Evolutionary conservation across 2,329 filamentous ascomycete genomes (phyloP), one percentile per base, ranked within the genome.

Genomic region (Tolypocladium paradoxum): DNA sequence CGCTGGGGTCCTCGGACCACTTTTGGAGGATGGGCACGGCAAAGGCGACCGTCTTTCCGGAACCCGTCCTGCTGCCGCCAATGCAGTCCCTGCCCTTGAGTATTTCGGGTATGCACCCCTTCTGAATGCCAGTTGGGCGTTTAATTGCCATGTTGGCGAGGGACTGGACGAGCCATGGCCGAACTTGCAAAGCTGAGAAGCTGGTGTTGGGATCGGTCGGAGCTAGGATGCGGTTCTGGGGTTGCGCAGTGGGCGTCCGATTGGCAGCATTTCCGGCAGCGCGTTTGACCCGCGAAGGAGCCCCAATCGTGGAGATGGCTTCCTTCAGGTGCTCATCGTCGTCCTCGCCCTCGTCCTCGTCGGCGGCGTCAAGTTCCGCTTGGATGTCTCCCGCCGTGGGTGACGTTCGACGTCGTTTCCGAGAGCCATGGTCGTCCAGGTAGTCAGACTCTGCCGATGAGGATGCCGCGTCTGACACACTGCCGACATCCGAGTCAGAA

Each of bases 11-110:
- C 64, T 90, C 81, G 2, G 92, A 84, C 90, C 91, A 97, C 69
- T 86, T 87, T 67, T 97, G 92, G 57, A 99, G 74, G 55, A 99
- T 95, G 0, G 93, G 93, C 11, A 91, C 90, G 1, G 92, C 88
- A 69, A 99, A 99, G 1, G 93, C 91, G 45, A 97, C 85, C 4
- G 93, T 99, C 74, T 99, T 99, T 71, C 93, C 93, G 14, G 92
- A 96, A 75, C 93, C 93, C 0, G 93, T 99, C 57, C 90, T 81
- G 65, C 89, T 95, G 37, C 91, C 91, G 65, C 93, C 93, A 61
- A 99, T 96, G 66, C 90, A 96, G 71, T 99, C 91, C 61, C 88
- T 81, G 6, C 93, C 93, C 61, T 89, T 85, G 35, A 99, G 69
- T 55, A 97, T 96, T 66, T 93, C 87, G 1, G 92, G 91, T 63